Conservation (phyloP, 1,139 yeast genomes). For the Suhomyces bokatorum region DNA sequence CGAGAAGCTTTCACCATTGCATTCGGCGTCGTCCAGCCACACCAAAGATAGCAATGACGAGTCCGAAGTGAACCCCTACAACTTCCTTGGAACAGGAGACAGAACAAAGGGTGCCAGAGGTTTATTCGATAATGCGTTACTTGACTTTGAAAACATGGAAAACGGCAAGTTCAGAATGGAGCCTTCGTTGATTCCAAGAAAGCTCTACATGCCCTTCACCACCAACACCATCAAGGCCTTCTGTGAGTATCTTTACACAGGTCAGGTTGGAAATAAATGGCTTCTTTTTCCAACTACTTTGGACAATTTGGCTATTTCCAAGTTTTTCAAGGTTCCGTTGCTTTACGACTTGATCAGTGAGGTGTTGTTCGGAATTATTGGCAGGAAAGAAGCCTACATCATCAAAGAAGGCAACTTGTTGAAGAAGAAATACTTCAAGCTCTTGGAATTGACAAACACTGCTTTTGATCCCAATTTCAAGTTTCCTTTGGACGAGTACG, state of each 20-base stretch:
- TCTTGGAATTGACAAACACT: conserved; percentile 28
- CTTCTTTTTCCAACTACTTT: conserved; percentile 62
- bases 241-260: conserved; percentile 72
- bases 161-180: conserved; percentile 45
- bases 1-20: conserved; percentile 8
- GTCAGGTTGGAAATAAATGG: conserved; percentile 78
- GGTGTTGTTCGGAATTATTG: conserved; percentile 65
- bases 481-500: conserved; percentile 48
- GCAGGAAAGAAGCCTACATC: conserved; percentile 59
- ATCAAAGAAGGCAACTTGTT: conserved; percentile 42
- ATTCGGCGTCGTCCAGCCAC: conserved; percentile 15
- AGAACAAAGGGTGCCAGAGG: conserved; percentile 5
- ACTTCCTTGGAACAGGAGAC: conserved; percentile 5
- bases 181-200: conserved; percentile 64
- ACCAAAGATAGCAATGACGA: conserved; percentile 17
- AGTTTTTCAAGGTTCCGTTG: conserved; percentile 65
- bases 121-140: conserved; percentile 31
- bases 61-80: conserved; percentile 1
- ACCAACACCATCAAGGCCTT: conserved; percentile 63
- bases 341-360: conserved; percentile 68
- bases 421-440: conserved; percentile 30
- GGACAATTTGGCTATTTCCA: conserved; percentile 62
- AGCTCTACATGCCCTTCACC: conserved; percentile 65
- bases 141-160: conserved; percentile 40
- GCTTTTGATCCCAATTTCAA: conserved; percentile 26